Percentiles rank a stretch among this genome's conserved stretches.
Conservation (phyloP, 2,329 filamentous ascomycete genomes). For the Scorias spongiosa region DNA sequence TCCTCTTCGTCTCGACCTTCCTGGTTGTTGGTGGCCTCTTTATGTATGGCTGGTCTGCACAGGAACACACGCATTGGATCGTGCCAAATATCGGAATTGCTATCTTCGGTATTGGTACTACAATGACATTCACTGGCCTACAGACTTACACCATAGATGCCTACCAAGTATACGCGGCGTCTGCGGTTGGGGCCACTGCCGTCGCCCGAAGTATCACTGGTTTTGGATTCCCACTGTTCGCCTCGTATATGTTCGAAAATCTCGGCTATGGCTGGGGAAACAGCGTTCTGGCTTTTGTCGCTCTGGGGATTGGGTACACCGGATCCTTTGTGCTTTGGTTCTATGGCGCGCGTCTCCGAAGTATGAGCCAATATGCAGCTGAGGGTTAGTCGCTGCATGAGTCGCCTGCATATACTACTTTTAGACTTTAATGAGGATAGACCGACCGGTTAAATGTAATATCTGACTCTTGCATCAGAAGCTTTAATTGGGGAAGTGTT, state of each 20-base stretch:
- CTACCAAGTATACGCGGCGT: conserved; percentile 30
- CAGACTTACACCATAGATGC: conserved; percentile 46
- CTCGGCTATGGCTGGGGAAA: conserved; percentile 35
- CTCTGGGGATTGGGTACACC: conserved; percentile 33
- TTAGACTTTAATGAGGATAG: no score
- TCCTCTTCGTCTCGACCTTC: conserved; percentile 37
- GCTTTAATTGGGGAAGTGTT: no score
- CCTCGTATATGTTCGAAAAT: conserved; percentile 30
- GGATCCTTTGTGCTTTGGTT: conserved; percentile 29
- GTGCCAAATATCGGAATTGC: conserved; percentile 42
- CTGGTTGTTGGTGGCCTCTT: conserved; percentile 39
- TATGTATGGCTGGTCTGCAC: conserved; percentile 42
- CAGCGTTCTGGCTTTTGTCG: conserved; percentile 38
- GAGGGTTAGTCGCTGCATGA: not conserved
- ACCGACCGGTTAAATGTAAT: no score
- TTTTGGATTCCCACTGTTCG: conserved; percentile 45
- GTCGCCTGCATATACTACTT: no score
- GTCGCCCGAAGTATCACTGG: conserved; percentile 39
- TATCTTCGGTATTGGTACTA: conserved; percentile 36
- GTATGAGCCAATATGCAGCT: conserved; percentile 13
- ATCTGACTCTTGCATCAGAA: no score
- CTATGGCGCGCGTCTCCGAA: conserved; percentile 19
- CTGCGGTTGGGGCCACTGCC: conserved; percentile 36
- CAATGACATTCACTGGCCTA: conserved; percentile 38
- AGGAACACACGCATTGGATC: conserved; percentile 38